These are phyloP conservation scores for Rhizopus stolonifer DNA, from an alignment of 371 early-diverging fungal genomes.

Conservation along the genomic window DNA sequence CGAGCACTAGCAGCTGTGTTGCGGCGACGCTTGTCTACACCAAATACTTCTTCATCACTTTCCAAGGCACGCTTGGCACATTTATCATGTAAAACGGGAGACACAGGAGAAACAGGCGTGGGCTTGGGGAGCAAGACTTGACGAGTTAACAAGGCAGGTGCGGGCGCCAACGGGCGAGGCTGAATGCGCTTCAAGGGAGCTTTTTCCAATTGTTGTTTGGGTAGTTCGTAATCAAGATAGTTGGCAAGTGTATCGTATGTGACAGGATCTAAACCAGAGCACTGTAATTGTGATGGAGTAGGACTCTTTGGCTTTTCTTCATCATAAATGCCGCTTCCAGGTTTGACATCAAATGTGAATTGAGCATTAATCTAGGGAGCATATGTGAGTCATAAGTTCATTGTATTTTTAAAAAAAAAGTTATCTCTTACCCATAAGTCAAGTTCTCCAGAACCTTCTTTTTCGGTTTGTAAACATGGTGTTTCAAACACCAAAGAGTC, in stretches of 20 bases:
- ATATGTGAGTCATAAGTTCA: neutral
- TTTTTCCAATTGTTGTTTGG: slow-evolving; percentile 25
- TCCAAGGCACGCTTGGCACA: slow-evolving; percentile 5
- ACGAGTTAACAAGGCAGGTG: slow-evolving; percentile 12
- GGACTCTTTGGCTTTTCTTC: slow-evolving; percentile 30
- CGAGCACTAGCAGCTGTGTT: slow-evolving; percentile 95
- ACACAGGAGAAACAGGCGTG: slow-evolving; percentile 2
- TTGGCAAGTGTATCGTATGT: slow-evolving; percentile 44
- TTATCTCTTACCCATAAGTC: slow-evolving; percentile 54
- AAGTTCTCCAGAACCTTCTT: slow-evolving; percentile 49
- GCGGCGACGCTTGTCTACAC: slow-evolving; percentile 85
- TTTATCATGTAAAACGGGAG: neutral
- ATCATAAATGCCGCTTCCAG: slow-evolving; percentile 54
- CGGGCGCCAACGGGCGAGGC: slow-evolving; percentile 33
- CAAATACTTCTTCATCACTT: slow-evolving; percentile 18
- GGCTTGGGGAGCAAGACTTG: slow-evolving; percentile 39
- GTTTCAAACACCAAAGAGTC: slow-evolving; percentile 41
- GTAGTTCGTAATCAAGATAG: slow-evolving; percentile 45
- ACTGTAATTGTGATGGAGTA: slow-evolving; percentile 15
- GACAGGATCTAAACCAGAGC: slow-evolving; percentile 31
- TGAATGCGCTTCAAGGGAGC: slow-evolving; percentile 13
- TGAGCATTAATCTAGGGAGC: slow-evolving; percentile 56
- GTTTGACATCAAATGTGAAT: slow-evolving; percentile 64
- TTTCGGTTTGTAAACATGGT: slow-evolving; percentile 27
- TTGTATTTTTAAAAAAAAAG: slow-evolving; percentile 7